Evolutionary conservation across 306 rosid genomes (phyloP).

Genomic region (Notholithocarpus densiflorus): DNA sequence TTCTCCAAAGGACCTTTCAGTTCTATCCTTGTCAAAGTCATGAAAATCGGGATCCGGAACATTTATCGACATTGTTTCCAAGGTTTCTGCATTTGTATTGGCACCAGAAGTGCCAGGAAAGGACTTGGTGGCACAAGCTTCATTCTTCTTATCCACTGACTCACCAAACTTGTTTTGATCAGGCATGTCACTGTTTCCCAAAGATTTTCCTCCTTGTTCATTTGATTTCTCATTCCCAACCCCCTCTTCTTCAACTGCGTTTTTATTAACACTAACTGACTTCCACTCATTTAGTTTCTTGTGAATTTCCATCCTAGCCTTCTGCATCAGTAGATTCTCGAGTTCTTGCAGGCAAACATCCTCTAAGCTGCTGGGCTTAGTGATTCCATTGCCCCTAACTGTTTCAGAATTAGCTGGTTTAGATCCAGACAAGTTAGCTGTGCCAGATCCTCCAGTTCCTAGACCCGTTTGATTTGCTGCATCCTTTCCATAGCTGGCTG

Average conservation of each 20-base stretch:
- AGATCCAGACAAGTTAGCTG: conserved; percentile 25
- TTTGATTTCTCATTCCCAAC: conserved; percentile 14
- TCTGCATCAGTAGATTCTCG: conserved; percentile 47
- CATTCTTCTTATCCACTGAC: conserved; percentile 17
- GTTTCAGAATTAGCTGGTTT: conserved; percentile 21
- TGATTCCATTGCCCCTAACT: conserved; percentile 23
- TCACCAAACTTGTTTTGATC: conserved; percentile 1
- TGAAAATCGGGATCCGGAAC: conserved; percentile 88
- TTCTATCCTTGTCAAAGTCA: conserved; percentile 72
- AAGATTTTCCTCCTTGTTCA: conserved; percentile 21
- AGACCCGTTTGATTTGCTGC: conserved; percentile 36
- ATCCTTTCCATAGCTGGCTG: conserved; percentile 32
- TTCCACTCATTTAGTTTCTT: conserved; percentile 43
- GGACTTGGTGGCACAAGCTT: conserved; percentile 10
- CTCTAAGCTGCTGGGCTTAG: conserved; percentile 23
- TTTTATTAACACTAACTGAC: conserved; percentile 11
- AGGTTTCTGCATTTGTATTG: conserved; percentile 9
- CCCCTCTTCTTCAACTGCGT: conserved; percentile 12
- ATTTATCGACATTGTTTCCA: conserved; percentile 39
- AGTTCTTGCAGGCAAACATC: conserved; percentile 41
- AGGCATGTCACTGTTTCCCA: conserved; percentile 2
- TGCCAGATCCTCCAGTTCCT: conserved; percentile 40
- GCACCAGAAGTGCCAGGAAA: conserved; percentile 16
- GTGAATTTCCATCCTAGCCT: conserved; percentile 63
- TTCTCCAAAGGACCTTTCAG: conserved; percentile 56